Conservation (phyloP, 805 yeast species). For the Suhomyces sp. region DNA sequence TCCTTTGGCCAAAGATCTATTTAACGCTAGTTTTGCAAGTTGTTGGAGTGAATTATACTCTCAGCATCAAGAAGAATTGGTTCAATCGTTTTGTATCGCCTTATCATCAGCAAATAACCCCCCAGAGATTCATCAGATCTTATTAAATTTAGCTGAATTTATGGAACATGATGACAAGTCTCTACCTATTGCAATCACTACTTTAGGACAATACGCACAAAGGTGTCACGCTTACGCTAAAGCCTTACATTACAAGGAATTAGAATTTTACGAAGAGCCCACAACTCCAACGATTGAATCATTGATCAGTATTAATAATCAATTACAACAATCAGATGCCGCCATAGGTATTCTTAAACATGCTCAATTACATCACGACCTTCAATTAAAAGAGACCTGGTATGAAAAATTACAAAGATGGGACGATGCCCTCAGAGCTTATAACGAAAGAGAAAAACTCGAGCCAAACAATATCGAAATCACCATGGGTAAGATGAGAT, state of each 20-base stretch:
- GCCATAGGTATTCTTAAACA: constrained; percentile 95
- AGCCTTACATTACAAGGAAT: constrained; percentile 92
- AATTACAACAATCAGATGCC: constrained; percentile 94
- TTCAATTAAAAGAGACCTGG: constrained; percentile 96
- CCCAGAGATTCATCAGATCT: constrained; percentile 90
- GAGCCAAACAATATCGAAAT: constrained; percentile 78
- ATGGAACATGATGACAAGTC: constrained; percentile 98
- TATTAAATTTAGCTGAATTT: constrained; percentile 87
- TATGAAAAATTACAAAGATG: constrained; percentile 94
- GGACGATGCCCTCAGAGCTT: constrained; percentile 96
- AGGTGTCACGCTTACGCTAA: constrained; percentile 97
- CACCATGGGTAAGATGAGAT: constrained; percentile 97
- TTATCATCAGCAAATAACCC: constrained; percentile 88
- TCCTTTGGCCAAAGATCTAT: constrained; percentile 85
- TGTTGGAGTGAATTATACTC: constrained; percentile 93
- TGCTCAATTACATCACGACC: constrained; percentile 86
- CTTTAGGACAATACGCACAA: constrained; percentile 89
- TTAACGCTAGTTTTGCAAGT: constrained; percentile 92
- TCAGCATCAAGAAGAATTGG: constrained; percentile 85
- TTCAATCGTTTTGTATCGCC: constrained; percentile 82
- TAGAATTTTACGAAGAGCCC: constrained; percentile 92
- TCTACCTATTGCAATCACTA: constrained; percentile 84
- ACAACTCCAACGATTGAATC: constrained; percentile 90
- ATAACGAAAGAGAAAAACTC: constrained; percentile 67
- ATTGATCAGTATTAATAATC: constrained; percentile 87